Percentiles rank a stretch among this genome's conserved stretches.
Evolutionary conservation across 169 alveolate species (phyloP).

Genomic region (Hepatocystis sp.): DNA sequence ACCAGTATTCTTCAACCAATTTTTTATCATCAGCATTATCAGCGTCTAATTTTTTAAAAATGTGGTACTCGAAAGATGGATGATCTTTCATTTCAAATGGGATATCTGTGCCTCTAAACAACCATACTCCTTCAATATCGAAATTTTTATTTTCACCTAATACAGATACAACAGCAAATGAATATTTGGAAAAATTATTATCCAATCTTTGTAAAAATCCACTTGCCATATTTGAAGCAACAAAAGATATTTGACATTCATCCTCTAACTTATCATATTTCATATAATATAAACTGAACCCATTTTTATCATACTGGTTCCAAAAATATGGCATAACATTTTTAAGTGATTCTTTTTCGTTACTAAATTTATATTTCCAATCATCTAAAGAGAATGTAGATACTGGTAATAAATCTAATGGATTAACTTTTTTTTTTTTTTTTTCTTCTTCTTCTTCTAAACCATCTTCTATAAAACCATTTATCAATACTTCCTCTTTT

Average conservation of each 20-base stretch:
- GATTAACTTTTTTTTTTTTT: slow-evolving; percentile 83
- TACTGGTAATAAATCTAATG: slow-evolving; percentile 93
- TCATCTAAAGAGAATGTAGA: slow-evolving; percentile 92
- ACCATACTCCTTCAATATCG: slow-evolving; percentile 97
- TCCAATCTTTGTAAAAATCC: slow-evolving; percentile 96
- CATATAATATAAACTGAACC: slow-evolving; percentile 93
- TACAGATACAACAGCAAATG: slow-evolving; percentile 96
- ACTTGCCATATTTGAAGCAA: slow-evolving; percentile 93
- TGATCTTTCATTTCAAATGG: slow-evolving; percentile 94
- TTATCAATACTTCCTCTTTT: slow-evolving; percentile 19
- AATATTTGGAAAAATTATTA: slow-evolving; percentile 91
- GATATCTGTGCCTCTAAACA: slow-evolving; percentile 95
- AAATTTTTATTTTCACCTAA: slow-evolving; percentile 93
- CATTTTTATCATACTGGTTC: slow-evolving; percentile 90
- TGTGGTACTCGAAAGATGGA: slow-evolving; percentile 96
- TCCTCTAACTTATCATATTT: slow-evolving; percentile 95
- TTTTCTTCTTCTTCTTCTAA: slow-evolving; percentile 78
- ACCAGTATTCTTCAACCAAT: slow-evolving; percentile 94
- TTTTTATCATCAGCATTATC: slow-evolving; percentile 89
- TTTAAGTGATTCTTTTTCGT: slow-evolving; percentile 90
- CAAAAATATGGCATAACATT: slow-evolving; percentile 93
- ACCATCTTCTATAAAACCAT: slow-evolving; percentile 17
- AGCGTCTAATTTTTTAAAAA: slow-evolving; percentile 89
- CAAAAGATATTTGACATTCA: slow-evolving; percentile 93
- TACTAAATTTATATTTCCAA: slow-evolving; percentile 96